These are phyloP conservation scores for Cucurbita pepo DNA, from an alignment of 306 rosid genomes.

Conservation along the genomic window DNA sequence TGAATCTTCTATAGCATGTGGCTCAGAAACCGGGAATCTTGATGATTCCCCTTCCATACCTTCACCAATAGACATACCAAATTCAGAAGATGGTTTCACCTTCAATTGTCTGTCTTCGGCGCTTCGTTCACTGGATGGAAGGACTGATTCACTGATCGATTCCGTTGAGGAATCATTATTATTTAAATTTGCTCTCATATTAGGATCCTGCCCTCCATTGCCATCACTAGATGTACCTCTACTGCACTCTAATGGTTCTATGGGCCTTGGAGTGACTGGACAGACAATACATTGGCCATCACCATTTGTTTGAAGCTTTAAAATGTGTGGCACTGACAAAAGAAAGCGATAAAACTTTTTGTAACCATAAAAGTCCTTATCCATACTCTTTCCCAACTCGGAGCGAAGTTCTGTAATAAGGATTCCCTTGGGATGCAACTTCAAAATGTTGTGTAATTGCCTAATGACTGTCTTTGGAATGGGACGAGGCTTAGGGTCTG, in stretches of 20 bases:
- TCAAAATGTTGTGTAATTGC: conserved; percentile 25
- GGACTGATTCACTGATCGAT: conserved; percentile 7
- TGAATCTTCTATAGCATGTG: not conserved
- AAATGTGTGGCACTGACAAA: conserved; percentile 24
- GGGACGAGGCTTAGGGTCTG: conserved; percentile 15
- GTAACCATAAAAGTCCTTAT: conserved; percentile 34
- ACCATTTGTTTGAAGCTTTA: conserved; percentile 15
- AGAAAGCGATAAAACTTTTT: conserved; percentile 37
- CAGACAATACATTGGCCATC: conserved; percentile 14
- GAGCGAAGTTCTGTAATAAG: conserved; percentile 22
- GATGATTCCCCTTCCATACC: conserved; percentile 10
- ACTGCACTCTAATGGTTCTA: conserved; percentile 11
- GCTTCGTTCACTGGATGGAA: not conserved
- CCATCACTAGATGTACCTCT: conserved; percentile 9
- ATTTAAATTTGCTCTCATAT: conserved; percentile 14
- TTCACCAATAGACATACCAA: conserved; percentile 3
- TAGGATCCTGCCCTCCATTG: conserved; percentile 6
- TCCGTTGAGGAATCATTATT: conserved; percentile 7
- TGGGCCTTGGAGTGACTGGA: conserved; percentile 5
- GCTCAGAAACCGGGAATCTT: conserved; percentile 8
- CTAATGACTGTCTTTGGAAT: conserved; percentile 23
- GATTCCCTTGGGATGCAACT: conserved; percentile 45
- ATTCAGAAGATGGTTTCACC: conserved; percentile 7
- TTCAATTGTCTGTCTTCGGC: conserved; percentile 10
- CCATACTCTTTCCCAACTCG: conserved; percentile 25